These are phyloP conservation scores for Chlorella ohadii DNA, from an alignment of 139 green algal species.

Conservation along the genomic window DNA sequence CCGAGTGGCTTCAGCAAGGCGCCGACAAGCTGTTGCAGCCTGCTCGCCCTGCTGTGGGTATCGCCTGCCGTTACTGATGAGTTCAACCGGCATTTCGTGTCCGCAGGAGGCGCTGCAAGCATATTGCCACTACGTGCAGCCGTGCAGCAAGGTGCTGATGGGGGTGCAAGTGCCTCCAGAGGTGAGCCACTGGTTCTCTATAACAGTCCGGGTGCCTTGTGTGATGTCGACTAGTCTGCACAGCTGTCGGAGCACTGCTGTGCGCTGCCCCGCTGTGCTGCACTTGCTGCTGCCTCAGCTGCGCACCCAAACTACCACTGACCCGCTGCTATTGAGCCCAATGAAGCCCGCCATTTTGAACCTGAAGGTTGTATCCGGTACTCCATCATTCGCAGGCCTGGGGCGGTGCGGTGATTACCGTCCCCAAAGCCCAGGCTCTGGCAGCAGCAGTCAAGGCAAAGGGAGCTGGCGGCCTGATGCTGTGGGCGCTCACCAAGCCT, in stretches of 20 bases:
- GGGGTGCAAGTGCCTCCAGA: slow-evolving; percentile 56
- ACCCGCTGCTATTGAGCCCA: no score
- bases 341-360: no score
- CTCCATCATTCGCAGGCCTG: not conserved
- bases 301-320: no score
- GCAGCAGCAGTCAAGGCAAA: not conserved
- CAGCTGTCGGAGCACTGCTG: not conserved
- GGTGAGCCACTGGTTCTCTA: no score
- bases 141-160: slow-evolving; percentile 24
- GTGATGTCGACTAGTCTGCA: no score
- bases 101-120: slow-evolving; percentile 36
- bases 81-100: no score
- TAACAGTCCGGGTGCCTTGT: no score
- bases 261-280: not conserved
- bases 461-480: slow-evolving; percentile 15
- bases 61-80: no score
- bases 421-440: not conserved
- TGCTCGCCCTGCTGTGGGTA: no score
- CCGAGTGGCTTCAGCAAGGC: no score
- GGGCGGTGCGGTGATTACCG: not conserved
- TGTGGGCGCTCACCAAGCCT: slow-evolving; percentile 2
- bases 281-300: not conserved
- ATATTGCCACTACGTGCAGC: slow-evolving; percentile 41
- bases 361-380: not conserved
- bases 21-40: no score